Percentiles rank a stretch among this genome's conserved stretches.
Conservation (phyloP, 2,329 filamentous ascomycete species). For the Septoria linicola region DNA sequence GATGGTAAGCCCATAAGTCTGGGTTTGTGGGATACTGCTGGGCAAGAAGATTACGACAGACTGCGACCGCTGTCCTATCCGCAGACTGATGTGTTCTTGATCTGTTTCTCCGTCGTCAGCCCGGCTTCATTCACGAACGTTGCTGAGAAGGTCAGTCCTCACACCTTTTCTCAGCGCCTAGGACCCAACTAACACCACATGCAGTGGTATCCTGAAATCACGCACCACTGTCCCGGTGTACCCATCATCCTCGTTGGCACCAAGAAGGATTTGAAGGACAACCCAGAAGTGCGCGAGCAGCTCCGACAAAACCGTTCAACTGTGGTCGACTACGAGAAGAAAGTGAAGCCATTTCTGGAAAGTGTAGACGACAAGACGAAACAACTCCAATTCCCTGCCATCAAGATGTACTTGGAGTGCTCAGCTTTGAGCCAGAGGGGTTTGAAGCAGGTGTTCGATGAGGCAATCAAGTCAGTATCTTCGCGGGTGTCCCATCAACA, state of each 20-base stretch:
- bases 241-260: conserved; percentile 97
- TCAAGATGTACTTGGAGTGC: conserved; percentile 96
- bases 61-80: conserved; percentile 94
- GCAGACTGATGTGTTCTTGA: conserved; percentile 96
- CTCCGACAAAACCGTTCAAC: conserved; percentile 92
- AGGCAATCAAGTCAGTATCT: conserved; percentile 87
- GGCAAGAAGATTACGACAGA: conserved; percentile 97
- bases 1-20: conserved; percentile 97
- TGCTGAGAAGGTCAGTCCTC: conserved; percentile 83
- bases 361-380: conserved; percentile 48
- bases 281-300: conserved; percentile 75
- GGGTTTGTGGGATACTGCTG: conserved; percentile 96
- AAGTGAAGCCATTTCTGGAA: conserved; percentile 81
- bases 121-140: conserved; percentile 98
- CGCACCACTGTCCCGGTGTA: conserved; percentile 91
- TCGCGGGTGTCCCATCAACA: too few species aligned
- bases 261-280: conserved; percentile 92
- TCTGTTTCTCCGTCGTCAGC: conserved; percentile 98
- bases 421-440: conserved; percentile 95
- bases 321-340: conserved; percentile 93
- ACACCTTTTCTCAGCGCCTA: too few species aligned
- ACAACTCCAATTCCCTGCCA: conserved; percentile 40
- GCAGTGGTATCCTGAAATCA: conserved; percentile 96
- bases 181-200: too few species aligned
- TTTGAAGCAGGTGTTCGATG: conserved; percentile 97